phyloP scores from a whole-genome alignment of 2,329 filamentous ascomycete genomes.

The Fusarium oligoseptatum region DNA sequence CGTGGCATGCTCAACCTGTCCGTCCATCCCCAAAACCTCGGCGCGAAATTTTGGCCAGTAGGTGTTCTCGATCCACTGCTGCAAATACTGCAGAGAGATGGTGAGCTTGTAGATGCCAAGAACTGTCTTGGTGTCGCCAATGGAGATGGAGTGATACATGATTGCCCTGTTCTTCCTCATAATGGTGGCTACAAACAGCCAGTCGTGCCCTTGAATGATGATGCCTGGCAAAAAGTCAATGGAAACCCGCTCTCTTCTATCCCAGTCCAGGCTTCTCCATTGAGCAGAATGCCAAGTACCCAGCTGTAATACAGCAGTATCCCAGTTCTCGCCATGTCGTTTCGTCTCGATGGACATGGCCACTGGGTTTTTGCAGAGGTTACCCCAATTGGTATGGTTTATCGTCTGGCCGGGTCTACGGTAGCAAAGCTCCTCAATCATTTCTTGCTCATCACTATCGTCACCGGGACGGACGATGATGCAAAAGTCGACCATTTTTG shows the following conservation, averaged over 20 bases:
- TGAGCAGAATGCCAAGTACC: constrained; percentile 33
- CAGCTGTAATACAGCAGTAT: constrained; percentile 26
- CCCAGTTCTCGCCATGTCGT: constrained; percentile 13
- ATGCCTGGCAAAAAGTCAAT: constrained; percentile 34
- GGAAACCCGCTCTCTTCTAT: neutral
- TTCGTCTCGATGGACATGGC: constrained; percentile 35
- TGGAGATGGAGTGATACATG: neutral
- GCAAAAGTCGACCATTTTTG: neutral
- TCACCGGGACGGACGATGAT: neutral
- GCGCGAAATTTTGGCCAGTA: constrained; percentile 21
- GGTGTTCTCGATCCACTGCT: constrained; percentile 5
- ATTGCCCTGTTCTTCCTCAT: neutral
- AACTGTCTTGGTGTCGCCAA: constrained; percentile 2
- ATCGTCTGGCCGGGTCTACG: constrained; percentile 16
- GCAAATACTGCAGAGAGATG: constrained; percentile 15
- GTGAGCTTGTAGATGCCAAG: constrained; percentile 12
- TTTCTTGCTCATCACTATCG: neutral
- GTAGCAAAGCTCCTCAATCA: constrained; percentile 9
- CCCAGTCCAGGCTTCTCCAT: constrained; percentile 22
- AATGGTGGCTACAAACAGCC: constrained; percentile 30
- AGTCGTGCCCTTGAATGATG: constrained; percentile 32
- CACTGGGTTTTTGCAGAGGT: constrained; percentile 27
- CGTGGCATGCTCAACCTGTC: neutral
- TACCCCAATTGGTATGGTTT: constrained; percentile 32
- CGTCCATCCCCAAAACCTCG: neutral